Evolutionary conservation across 1,284 basidiomycete species (phyloP).

Genomic region (Termitomyces sp.): DNA sequence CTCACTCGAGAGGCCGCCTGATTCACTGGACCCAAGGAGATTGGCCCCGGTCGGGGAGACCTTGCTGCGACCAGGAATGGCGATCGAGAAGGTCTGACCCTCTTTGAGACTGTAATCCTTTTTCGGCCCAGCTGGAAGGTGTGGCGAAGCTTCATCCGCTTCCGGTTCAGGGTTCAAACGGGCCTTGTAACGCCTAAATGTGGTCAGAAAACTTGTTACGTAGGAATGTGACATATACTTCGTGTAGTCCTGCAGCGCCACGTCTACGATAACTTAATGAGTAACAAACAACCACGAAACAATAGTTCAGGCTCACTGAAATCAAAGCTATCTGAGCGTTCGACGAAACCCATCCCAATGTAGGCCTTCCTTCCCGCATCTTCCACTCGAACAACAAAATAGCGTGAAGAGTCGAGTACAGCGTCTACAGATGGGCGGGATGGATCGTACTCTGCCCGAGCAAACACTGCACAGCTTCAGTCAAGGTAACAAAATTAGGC

Average conservation of each 20-base stretch:
- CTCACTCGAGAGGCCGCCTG: slow-evolving; percentile 24
- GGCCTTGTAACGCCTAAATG: slow-evolving; percentile 54
- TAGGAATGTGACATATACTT: slow-evolving; percentile 51
- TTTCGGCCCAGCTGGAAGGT: slow-evolving; percentile 73
- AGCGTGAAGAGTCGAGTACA: slow-evolving; percentile 92
- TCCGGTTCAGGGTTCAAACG: slow-evolving; percentile 49
- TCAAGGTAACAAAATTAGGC: slow-evolving; percentile 8
- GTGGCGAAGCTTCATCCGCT: slow-evolving; percentile 44
- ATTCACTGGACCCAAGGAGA: slow-evolving; percentile 30
- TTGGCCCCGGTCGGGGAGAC: slow-evolving; percentile 25
- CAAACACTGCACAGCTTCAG: slow-evolving; percentile 63
- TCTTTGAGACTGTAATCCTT: slow-evolving; percentile 96
- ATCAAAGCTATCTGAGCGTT: slow-evolving; percentile 90
- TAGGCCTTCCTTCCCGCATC: slow-evolving; percentile 84
- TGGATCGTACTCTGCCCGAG: slow-evolving; percentile 84
- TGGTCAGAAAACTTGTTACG: slow-evolving; percentile 1
- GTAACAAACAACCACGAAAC: slow-evolving; percentile 6
- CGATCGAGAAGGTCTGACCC: slow-evolving; percentile 93
- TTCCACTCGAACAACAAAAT: slow-evolving; percentile 92
- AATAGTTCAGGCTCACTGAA: slow-evolving; percentile 59
- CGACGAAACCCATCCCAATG: slow-evolving; percentile 91
- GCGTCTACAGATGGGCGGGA: slow-evolving; percentile 85
- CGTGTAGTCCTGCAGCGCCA: slow-evolving; percentile 92
- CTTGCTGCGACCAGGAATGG: slow-evolving; percentile 71
- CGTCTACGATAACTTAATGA: slow-evolving; percentile 46